These are phyloP conservation scores for Hylodesmum podocarpum DNA, from an alignment of 306 rosid genomes.

Conservation along the genomic window DNA sequence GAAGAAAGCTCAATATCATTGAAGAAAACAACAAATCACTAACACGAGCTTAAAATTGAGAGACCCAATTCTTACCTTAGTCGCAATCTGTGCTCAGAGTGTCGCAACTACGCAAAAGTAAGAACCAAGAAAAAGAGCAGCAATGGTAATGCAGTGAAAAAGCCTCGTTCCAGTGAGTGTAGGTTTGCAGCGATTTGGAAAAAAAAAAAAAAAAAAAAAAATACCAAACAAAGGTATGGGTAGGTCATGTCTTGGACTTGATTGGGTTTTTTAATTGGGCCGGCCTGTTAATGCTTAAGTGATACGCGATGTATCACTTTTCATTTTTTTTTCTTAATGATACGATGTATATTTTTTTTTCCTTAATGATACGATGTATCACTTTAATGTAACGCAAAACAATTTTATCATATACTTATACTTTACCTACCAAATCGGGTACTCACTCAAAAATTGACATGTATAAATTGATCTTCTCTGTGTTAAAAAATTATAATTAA, in stretches of 20 bases:
- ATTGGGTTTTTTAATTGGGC: neutral
- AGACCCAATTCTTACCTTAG: neutral
- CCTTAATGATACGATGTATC: too few relatives aligned
- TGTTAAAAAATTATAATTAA: too few relatives aligned
- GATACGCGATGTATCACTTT: too few relatives aligned
- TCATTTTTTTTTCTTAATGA: too few relatives aligned
- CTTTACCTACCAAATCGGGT: too few relatives aligned
- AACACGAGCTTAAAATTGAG: neutral
- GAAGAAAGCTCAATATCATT: neutral
- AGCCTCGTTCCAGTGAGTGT: neutral
- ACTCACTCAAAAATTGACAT: too few relatives aligned
- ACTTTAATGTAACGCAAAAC: too few relatives aligned
- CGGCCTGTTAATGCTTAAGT: neutral
- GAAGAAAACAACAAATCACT: neutral
- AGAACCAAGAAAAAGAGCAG: neutral
- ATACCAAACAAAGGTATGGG: neutral
- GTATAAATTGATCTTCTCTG: too few relatives aligned
- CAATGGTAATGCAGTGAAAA: neutral
- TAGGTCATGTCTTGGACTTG: neutral
- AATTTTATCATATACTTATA: too few relatives aligned
- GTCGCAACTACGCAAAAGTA: neutral
- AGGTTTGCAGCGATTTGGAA: neutral
- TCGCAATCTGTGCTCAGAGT: neutral
- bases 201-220: neutral
- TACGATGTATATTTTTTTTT: too few relatives aligned